These are phyloP conservation scores for Phytophthora meadii DNA, from an alignment of 352 stramenopile species.

Conservation along the genomic window DNA sequence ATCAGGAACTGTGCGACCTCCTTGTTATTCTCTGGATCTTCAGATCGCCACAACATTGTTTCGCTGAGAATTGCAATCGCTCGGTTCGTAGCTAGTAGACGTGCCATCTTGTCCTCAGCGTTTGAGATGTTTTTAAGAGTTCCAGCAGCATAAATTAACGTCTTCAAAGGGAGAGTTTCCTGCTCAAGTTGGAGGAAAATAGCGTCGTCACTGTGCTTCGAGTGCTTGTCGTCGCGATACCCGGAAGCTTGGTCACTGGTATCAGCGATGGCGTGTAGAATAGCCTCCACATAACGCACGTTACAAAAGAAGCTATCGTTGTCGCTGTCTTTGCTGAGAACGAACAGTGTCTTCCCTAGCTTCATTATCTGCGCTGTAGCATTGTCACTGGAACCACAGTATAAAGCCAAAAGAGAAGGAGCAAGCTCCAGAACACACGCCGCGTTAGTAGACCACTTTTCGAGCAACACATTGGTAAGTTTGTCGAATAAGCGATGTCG, in stretches of 20 bases:
- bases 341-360: slow-evolving; percentile 71
- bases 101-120: slow-evolving; percentile 61
- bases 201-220: slow-evolving; percentile 5
- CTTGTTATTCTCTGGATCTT: slow-evolving; percentile 34
- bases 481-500: slow-evolving; percentile 36
- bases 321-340: slow-evolving; percentile 72
- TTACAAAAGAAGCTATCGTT: slow-evolving; percentile 76
- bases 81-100: slow-evolving; percentile 68
- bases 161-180: slow-evolving; percentile 31
- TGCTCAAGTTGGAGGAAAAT: slow-evolving; percentile 4
- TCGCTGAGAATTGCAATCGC: slow-evolving; percentile 64
- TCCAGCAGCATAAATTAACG: slow-evolving; percentile 74
- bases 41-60: slow-evolving; percentile 52
- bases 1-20: slow-evolving; percentile 78
- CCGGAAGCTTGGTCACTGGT: slow-evolving; percentile 16
- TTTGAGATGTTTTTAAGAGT: slow-evolving; percentile 82
- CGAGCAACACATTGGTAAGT: slow-evolving; percentile 27
- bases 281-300: slow-evolving; percentile 68
- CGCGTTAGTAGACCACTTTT: slow-evolving; percentile 42
- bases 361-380: slow-evolving; percentile 27
- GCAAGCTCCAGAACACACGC: slow-evolving; percentile 49
- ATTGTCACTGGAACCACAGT: slow-evolving; percentile 6
- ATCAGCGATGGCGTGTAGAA: slow-evolving; percentile 49
- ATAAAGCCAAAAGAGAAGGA: slow-evolving; percentile 54
- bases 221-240: slow-evolving; percentile 8